Conservation (phyloP, 139 green algal genomes). For the Mesotaenium endlicherianum region DNA sequence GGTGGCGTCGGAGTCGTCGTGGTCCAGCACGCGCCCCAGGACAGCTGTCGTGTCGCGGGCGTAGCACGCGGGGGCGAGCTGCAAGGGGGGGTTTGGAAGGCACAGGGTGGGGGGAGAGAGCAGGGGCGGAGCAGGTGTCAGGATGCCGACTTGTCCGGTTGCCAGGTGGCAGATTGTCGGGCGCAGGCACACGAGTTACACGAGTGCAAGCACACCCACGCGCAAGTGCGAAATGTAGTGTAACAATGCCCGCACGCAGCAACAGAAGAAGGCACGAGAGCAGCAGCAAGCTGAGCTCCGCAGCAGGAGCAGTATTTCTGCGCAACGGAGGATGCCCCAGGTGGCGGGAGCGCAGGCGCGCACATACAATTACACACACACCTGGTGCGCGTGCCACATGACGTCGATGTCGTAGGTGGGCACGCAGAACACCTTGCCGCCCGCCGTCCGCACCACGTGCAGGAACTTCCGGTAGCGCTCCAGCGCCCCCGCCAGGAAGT, state of each 20-base stretch:
- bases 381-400: slow-evolving; percentile 39
- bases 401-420: slow-evolving; percentile 44
- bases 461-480: slow-evolving; percentile 25
- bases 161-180: neutral
- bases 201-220: too few species aligned
- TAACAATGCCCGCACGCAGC: too few species aligned
- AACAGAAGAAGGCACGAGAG: neutral
- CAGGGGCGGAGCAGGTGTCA: neutral
- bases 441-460: neutral
- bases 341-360: neutral
- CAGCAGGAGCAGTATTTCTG: neutral
- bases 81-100: neutral
- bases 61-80: slow-evolving; percentile 11
- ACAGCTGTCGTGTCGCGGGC: neutral
- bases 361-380: neutral
- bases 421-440: neutral
- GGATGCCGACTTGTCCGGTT: neutral
- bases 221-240: too few species aligned
- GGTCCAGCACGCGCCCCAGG: slow-evolving; percentile 1
- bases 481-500: neutral
- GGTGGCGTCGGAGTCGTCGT: slow-evolving; percentile 9
- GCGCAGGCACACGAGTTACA: too few species aligned
- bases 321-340: neutral
- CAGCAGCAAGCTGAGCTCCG: neutral
- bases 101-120: neutral